These are phyloP conservation scores for Trametes cinnabarina DNA, from an alignment of 768 basidiomycete genomes.

Conservation along the genomic window DNA sequence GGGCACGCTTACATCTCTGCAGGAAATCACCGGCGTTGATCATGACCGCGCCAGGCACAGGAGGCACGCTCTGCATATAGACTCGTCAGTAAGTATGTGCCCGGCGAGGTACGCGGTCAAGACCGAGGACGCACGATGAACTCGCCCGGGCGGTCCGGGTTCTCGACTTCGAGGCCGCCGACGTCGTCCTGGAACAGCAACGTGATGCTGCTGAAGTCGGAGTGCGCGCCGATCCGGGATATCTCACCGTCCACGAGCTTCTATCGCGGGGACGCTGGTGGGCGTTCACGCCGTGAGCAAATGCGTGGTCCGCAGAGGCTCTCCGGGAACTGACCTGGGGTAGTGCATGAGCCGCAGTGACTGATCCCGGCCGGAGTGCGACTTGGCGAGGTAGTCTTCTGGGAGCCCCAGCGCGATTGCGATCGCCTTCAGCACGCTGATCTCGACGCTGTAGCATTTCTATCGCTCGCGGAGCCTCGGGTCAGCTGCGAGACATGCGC, in stretches of 20 bases:
- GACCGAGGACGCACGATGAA: conserved; percentile 28
- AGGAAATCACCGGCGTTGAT: conserved; percentile 51
- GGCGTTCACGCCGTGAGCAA: background rate
- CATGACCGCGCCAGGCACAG: conserved; percentile 45
- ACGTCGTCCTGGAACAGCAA: conserved; percentile 56
- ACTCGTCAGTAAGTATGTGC: too few relatives aligned
- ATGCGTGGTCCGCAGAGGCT: background rate
- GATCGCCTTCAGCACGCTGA: conserved; percentile 46
- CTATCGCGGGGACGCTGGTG: conserved; percentile 29
- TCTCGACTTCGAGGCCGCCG: conserved; percentile 60
- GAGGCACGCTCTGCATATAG: conserved; percentile 32
- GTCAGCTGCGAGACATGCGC: too few relatives aligned
- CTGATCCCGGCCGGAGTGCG: conserved; percentile 45
- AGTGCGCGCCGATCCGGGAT: conserved; percentile 45
- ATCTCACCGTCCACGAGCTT: conserved; percentile 36
- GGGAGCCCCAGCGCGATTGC: conserved; percentile 46
- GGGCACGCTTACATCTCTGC: conserved; percentile 42
- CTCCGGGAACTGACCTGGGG: conserved; percentile 29
- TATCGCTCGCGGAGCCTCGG: conserved; percentile 4
- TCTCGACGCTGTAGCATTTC: conserved; percentile 42
- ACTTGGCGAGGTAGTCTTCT: conserved; percentile 41
- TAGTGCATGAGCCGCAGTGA: conserved; percentile 56
- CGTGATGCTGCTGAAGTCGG: conserved; percentile 56
- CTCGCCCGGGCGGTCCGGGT: conserved; percentile 43
- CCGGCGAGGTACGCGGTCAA: background rate